Percentiles rank a stretch among this genome's conserved stretches.
phyloP scores from a whole-genome alignment of 2,329 filamentous ascomycete genomes.

The Chalara sp. region DNA sequence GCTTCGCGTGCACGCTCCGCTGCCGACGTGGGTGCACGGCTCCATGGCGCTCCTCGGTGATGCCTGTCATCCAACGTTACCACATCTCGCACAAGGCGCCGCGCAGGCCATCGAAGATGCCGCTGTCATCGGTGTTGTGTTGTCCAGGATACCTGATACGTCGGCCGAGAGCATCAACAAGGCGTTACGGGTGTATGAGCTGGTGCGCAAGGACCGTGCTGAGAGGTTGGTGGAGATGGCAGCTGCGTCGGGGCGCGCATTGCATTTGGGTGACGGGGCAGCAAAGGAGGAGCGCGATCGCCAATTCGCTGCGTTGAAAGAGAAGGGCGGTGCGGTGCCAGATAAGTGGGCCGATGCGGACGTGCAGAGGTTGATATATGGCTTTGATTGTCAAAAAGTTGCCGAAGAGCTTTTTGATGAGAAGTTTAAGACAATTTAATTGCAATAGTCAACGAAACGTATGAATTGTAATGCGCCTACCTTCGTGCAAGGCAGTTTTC shows the following conservation, averaged over 20 bases:
- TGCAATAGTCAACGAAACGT: too few species aligned
- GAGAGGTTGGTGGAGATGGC: constrained; percentile 44
- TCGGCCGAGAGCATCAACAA: constrained; percentile 35
- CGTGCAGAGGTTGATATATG: constrained; percentile 59
- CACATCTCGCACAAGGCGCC: constrained; percentile 61
- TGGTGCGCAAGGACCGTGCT: constrained; percentile 47
- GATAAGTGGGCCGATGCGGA: constrained; percentile 68
- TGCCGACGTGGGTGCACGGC: constrained; percentile 52
- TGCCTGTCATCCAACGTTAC: constrained; percentile 61
- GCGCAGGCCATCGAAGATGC: constrained; percentile 64
- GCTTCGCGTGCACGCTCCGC: constrained; percentile 48
- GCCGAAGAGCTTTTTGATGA: constrained; percentile 6
- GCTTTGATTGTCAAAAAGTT: constrained; percentile 8
- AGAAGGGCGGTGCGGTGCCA: constrained; percentile 39
- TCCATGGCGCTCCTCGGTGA: constrained; percentile 53
- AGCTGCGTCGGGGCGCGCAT: constrained; percentile 41
- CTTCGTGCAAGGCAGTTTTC: too few species aligned
- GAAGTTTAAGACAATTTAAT: constrained; percentile 1
- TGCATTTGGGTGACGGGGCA: constrained; percentile 52
- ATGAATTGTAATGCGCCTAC: too few species aligned
- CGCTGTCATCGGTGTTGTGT: constrained; percentile 48
- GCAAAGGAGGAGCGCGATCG: constrained; percentile 52
- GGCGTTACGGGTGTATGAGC: constrained; percentile 47
- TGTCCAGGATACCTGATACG: constrained; percentile 33
- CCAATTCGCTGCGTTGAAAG: constrained; percentile 44